These are phyloP conservation scores for Aureobasidium subglaciale DNA, from an alignment of 2,329 filamentous ascomycete species.

Conservation along the genomic window DNA sequence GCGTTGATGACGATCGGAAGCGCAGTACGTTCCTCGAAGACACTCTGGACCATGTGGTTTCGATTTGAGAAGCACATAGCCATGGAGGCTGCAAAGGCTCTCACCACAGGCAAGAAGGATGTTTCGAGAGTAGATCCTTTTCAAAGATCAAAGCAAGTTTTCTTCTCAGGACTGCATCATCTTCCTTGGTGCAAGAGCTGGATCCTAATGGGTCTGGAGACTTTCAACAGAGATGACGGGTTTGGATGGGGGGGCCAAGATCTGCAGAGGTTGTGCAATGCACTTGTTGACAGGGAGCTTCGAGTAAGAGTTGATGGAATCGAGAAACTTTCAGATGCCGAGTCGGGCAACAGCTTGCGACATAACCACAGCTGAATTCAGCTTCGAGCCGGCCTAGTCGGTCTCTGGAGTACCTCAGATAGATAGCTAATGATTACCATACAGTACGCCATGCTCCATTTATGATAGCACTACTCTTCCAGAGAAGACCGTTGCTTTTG, in stretches of 20 bases:
- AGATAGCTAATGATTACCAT: too few relatives aligned
- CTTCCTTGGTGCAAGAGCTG: conserved; percentile 60
- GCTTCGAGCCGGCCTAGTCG: too few relatives aligned
- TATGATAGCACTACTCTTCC: too few relatives aligned
- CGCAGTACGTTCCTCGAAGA: conserved; percentile 25
- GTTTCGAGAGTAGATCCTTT: background rate
- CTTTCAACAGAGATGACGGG: conserved; percentile 23
- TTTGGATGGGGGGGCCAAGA: conserved; percentile 40
- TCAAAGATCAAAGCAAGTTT: conserved; percentile 17
- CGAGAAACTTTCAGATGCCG: background rate
- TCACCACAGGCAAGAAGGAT: background rate
- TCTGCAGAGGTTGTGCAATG: conserved; percentile 46
- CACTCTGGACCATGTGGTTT: conserved; percentile 26
- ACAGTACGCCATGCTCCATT: too few relatives aligned
- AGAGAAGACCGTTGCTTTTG: too few relatives aligned
- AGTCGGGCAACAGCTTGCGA: too few relatives aligned
- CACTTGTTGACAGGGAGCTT: conserved; percentile 55
- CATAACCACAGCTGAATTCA: too few relatives aligned
- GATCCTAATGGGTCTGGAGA: conserved; percentile 50
- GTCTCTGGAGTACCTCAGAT: too few relatives aligned
- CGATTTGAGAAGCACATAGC: conserved; percentile 20
- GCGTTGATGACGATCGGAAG: conserved; percentile 29
- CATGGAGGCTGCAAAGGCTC: background rate
- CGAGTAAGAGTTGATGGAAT: conserved; percentile 33
- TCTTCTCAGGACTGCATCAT: conserved; percentile 37